A percentile compares a stretch with the other conserved stretches of the same genome.
These are phyloP conservation scores for Gossypium thurberi DNA, from an alignment of 345 rosid species.

Conservation along the genomic window DNA sequence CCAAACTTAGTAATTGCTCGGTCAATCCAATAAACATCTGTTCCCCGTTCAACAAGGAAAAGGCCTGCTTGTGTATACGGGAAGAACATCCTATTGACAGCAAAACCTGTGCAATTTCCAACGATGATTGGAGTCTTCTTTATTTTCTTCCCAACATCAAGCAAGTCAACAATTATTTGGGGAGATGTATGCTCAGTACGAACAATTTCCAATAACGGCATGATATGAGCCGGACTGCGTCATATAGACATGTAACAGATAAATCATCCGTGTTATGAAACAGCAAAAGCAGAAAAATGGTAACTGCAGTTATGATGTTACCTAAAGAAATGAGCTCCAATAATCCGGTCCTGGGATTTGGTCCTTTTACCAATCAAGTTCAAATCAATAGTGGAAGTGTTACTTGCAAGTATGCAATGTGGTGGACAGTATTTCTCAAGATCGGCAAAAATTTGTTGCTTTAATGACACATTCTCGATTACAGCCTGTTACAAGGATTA, in stretches of 20 bases:
- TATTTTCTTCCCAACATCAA: conserved; percentile 86
- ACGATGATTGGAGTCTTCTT: conserved; percentile 91
- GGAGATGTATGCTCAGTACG: conserved; percentile 83
- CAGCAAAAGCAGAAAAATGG: neutral
- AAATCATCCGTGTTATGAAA: neutral
- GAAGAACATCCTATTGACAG: conserved; percentile 98
- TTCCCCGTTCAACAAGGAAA: conserved; percentile 77
- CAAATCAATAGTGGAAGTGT: conserved; percentile 96
- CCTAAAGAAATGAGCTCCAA: conserved; percentile 99
- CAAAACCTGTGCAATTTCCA: conserved; percentile 98
- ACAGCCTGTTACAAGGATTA: conserved; percentile 69
- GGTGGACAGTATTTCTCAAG: conserved; percentile 87
- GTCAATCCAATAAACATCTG: conserved; percentile 74
- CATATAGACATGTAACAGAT: conserved; percentile 16
- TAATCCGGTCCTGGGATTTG: conserved; percentile 67
- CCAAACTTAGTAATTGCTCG: conserved; percentile 76
- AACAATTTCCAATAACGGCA: conserved; percentile 95
- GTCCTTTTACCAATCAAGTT: conserved; percentile 75
- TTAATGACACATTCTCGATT: conserved; percentile 75
- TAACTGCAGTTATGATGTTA: conserved; percentile 20
- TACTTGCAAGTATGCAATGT: conserved; percentile 83
- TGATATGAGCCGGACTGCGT: conserved; percentile 90
- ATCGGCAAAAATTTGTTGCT: conserved; percentile 93
- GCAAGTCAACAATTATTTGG: conserved; percentile 80
- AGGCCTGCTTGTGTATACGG: conserved; percentile 85